Evolutionary conservation across 352 stramenopile species (phyloP), one percentile per base, ranked within the genome.

Genomic region (Phytopythium oedochilum): DNA sequence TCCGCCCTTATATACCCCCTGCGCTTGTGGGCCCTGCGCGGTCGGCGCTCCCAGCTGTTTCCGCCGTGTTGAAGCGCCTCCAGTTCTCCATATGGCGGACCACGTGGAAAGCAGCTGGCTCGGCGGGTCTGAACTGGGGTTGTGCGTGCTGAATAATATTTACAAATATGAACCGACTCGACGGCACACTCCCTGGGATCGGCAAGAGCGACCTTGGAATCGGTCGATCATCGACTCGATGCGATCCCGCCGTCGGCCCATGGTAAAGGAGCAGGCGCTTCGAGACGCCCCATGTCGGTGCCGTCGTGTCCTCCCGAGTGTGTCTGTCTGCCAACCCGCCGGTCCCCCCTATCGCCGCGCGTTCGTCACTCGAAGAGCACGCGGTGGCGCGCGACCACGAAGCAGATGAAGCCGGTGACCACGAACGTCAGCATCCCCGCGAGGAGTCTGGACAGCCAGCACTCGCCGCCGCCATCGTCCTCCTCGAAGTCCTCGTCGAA

Each of bases 361-460:
- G 32, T 3, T 26, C n/a, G n/a, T 25, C n/a, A 28, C 7, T 25
- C n/a, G 46, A 53, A 43, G 20, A 53, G 29, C 29, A n/a, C n/a
- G 46, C 20, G 46, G n/a, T 53, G 46, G 1, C 18, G 29, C 6
- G 31, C 34, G 31, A 53, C 9, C 18, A 53, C 31, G 31, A n/a
- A 28, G 28, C 31, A 36, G 46, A 53, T 40, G 31, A 43, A 53
- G 29, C 14, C 46, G 4, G 7, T 11, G 29, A 42, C 46, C 15
- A 18, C 29, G 31, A 53, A 31, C 31, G 46, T 40, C 29, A 53
- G 46, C 29, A 15, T 32, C 10, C n/a, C 28, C 3, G 46, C 46
- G 46, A 53, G 46, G 17, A 53, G 10, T 31, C 25, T 53, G 29
- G 46, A 53, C 46, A 53, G 29, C 46, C 46, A 53, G 46, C 46